Evolutionary conservation across 768 basidiomycete species (phyloP), one percentile per base, ranked within the genome.

Genomic region (Cantharellus anzutake): DNA sequence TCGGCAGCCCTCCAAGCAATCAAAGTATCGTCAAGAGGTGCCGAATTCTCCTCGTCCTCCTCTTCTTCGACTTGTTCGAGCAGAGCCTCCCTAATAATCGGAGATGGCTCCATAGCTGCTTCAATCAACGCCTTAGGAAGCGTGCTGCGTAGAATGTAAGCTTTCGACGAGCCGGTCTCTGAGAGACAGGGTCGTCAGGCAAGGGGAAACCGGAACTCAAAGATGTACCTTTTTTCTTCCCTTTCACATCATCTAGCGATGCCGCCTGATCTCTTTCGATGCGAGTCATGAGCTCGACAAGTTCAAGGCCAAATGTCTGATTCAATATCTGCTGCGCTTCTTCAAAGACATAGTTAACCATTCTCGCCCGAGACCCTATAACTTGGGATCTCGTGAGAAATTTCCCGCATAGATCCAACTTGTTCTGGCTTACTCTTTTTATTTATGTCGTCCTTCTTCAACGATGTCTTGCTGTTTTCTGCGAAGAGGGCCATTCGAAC

Each of bases 361-460:
- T 65, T 51, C 82, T 75, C 2, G 80, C 68, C 42, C 72, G 64
- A 11, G 73, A 70, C 2, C 75, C 76, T 37, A 81, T 67, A 0
- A 81, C 79, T 80, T 60, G 2, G 20, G 20, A 29, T 29, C 20
- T 29, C 20, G 20, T 29, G 20, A 29, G 20, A 29, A 29, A 29
- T 29, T 29, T 29, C 20, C 20, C 20, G 20, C 20, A 29, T 29
- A 29, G 20, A 7, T 44, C 42, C 5, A 34, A 38, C 39, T 5
- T 58, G 42, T 16, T 38, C 34, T 60, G 62, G 61, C 61, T 14
- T 14, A 83, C 92, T 80, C 75, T 86, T 86, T 71, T 91, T 92
- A 42, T 76, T 80, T 56, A 93, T 86, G 44, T 94, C 90, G n/a
- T 91, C 85, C 44, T 88, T 75, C 42, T 78, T 77, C 56, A 96